A percentile compares a stretch with the other conserved stretches of the same genome.
Conservation (phyloP, 441 rosid species). For the Bruguiera hainesii region DNA sequence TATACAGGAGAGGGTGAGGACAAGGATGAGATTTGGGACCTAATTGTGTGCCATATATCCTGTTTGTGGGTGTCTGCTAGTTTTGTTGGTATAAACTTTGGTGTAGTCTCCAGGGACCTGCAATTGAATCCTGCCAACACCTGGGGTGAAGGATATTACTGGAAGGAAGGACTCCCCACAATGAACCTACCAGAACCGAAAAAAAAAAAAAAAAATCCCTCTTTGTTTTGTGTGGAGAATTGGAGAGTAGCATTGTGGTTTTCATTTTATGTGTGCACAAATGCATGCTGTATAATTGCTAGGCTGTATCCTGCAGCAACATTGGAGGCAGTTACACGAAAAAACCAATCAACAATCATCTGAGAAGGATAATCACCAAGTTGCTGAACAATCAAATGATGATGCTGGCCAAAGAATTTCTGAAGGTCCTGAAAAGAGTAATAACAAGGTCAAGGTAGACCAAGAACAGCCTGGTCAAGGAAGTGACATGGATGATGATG, state of each 20-base stretch:
- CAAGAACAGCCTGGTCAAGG: constrained; percentile 29
- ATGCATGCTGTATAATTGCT: not conserved
- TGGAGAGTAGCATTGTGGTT: not conserved
- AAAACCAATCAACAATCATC: constrained; percentile 37
- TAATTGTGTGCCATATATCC: no score
- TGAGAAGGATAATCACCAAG: constrained; percentile 27
- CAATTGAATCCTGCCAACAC: no score
- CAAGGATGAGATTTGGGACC: no score
- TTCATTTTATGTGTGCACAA: not conserved
- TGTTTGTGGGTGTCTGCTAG: no score
- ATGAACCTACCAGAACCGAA: no score
- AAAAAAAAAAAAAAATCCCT: no score
- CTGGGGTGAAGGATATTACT: no score
- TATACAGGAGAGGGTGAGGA: not conserved
- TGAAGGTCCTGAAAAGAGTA: constrained; percentile 20
- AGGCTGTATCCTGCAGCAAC: constrained; percentile 37
- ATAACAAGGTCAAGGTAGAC: constrained; percentile 19
- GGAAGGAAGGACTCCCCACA: no score
- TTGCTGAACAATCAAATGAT: constrained; percentile 27
- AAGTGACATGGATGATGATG: constrained; percentile 42
- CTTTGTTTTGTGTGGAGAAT: constrained; percentile 1
- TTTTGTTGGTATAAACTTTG: no score
- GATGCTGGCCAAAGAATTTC: constrained; percentile 16
- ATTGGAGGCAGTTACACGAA: constrained; percentile 32
- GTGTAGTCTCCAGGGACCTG: no score